phyloP scores from a whole-genome alignment of 805 yeast species.

The Wickerhamiella occidentalis region DNA sequence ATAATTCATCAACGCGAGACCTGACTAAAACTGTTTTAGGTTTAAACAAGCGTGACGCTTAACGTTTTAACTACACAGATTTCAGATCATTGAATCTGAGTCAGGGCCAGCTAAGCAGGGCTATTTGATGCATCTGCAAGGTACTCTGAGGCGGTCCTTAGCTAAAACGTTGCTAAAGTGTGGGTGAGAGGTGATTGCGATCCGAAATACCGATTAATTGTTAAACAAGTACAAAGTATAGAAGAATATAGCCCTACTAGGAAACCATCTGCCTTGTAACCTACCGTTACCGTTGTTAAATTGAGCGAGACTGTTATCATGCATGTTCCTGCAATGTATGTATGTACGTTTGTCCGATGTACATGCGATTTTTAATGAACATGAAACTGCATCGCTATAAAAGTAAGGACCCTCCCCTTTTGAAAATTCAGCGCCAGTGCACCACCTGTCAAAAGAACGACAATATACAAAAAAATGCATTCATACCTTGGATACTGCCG shows the following conservation, averaged over 20 bases:
- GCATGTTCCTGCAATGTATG: slow-evolving; percentile 1
- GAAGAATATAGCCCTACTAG: too few species aligned
- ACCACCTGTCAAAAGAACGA: neutral
- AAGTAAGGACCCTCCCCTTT: neutral
- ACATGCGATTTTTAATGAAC: slow-evolving; percentile 9
- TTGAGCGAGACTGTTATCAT: neutral
- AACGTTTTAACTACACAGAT: slow-evolving; percentile 2
- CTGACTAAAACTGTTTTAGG: slow-evolving; percentile 2
- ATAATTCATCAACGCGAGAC: neutral
- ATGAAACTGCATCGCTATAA: slow-evolving; percentile 10
- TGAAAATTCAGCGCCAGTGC: neutral
- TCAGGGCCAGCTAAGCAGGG: neutral
- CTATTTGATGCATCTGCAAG: slow-evolving; percentile 5
- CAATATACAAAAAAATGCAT: slow-evolving; percentile 31
- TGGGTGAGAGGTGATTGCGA: neutral
- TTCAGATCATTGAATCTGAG: neutral
- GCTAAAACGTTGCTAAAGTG: neutral
- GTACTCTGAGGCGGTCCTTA: slow-evolving; percentile 6
- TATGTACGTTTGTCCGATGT: slow-evolving; percentile 9
- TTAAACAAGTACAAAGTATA: too few species aligned
- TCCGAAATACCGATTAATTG: neutral
- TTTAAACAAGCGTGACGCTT: slow-evolving; percentile 6
- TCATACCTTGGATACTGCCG: slow-evolving; percentile 51
- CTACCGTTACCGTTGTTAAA: neutral
- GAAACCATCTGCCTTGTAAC: too few species aligned